Evolutionary conservation across 257 asterid genomes (phyloP), one percentile per base, ranked within the genome.

Genomic region (Solanum commersonii): DNA sequence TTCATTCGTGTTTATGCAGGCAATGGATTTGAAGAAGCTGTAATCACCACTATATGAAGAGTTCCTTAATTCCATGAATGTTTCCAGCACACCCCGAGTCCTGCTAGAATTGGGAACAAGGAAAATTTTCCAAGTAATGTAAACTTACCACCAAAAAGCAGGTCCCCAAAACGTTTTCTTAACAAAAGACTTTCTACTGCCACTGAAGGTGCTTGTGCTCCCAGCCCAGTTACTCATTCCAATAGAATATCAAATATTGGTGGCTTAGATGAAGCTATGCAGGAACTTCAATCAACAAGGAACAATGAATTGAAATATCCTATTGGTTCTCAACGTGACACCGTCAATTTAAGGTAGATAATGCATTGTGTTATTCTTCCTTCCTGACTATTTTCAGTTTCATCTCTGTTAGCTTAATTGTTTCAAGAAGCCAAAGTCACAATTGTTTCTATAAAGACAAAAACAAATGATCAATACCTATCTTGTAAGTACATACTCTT

Each of bases 171-270:
- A 83, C 91, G 94, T 83, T 87, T 93, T 42, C 93, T 88, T 42
- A 90, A 91, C 88, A 93, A 98, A 91, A 92, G 99, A 87, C 87
- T 96, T 90, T 97, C 99, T 85, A 87, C 96, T 88, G 98, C 96
- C 85, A 89, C 91, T 88, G 96, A 94, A 86, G 90, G 86, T 60
- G 96, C 90, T 88, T 88, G 89, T 93, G 93, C 86, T 90, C 88
- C 93, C 38, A 95, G 99, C 89, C 93, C 99, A 40, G 91, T 92
- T 86, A 91, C 92, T 89, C 87, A 89, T 88, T 94, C 95, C 85
- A 93, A 96, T 87, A 95, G 96, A 31, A 88, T 89, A 87, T 95
- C 99, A 88, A 97, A 92, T 91, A 88, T 92, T 82, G 96, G 93
- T 82, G 93, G 90, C 76, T 88, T 88, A 35, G 92, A 78, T 84